Conservation (phyloP, 345 rosid genomes). For the Rhizophora apiculata region DNA sequence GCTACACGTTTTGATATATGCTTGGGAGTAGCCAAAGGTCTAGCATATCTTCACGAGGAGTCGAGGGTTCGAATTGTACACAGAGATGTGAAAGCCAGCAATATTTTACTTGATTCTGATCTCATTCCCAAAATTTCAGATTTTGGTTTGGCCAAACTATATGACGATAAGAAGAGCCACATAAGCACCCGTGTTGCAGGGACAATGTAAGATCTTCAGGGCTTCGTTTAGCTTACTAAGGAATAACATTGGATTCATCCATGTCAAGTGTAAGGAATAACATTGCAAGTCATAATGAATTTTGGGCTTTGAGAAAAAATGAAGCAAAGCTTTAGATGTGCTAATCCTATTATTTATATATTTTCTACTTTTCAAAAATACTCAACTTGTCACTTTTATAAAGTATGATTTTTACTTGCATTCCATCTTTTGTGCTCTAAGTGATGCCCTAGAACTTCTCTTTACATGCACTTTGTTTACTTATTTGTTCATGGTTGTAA, state of each 20-base stretch:
- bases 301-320: too few relatives aligned
- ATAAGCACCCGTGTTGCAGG: conserved; percentile 64
- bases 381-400: too few relatives aligned
- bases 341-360: too few relatives aligned
- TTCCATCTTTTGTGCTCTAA: too few relatives aligned
- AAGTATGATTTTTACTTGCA: too few relatives aligned
- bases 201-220: conserved; percentile 40
- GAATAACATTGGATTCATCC: too few relatives aligned
- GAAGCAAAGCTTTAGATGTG: too few relatives aligned
- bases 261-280: too few relatives aligned
- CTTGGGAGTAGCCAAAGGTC: conserved; percentile 55
- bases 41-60: conserved; percentile 60
- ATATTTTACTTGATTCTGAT: conserved; percentile 46
- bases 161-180: conserved; percentile 50
- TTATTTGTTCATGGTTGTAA: background rate
- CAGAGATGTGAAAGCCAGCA: conserved; percentile 55
- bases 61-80: conserved; percentile 56
- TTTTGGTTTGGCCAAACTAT: conserved; percentile 64
- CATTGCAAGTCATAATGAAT: too few relatives aligned
- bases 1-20: conserved; percentile 41
- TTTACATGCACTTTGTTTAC: background rate
- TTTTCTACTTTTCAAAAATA: too few relatives aligned
- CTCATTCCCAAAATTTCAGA: conserved; percentile 58
- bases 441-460: background rate
- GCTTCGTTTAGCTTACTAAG: background rate